Evolutionary conservation across 345 rosid species (phyloP), one percentile per base, ranked within the genome.

Genomic region (Salix arbutifolia): DNA sequence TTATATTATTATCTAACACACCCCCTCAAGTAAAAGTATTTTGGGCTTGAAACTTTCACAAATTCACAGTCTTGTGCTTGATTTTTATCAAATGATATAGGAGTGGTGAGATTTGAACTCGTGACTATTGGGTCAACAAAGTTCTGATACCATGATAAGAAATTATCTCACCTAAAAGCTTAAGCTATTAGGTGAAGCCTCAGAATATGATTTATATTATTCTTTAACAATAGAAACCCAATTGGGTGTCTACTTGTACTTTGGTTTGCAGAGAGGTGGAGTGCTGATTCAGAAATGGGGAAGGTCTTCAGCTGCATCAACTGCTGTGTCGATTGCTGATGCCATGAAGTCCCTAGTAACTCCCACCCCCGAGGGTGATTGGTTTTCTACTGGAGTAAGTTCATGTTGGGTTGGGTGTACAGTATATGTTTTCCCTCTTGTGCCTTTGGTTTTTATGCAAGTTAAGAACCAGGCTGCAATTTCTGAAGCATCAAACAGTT

Each of bases 281-380:
- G 85, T 78, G 37, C 82, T 96, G 75, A 96, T 96, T 83, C 69
- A 96, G 89, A 96, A 96, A 84, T 96, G 99, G 99, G 99, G 99
- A 81, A 87, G 99, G 85, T 96, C 99, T 53, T 96, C 99, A 21
- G 99, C 99, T 76, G 98, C 99, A 74, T 96, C 99, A 72, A 96
- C 99, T 16, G 89, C 98, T 53, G 90, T 96, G 53, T 96, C 99
- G 67, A 90, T 93, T 67, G 97, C 71, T 76, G 99, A 96, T 76
- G 97, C 97, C 76, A 92, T 96, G 9, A 96, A 88, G 85, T 92
- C 99, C 65, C 91, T 96, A 23, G 80, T 90, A 46, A 91, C 89
- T 85, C 99, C 98, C 50, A 96, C 99, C 11, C 92, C 96, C 3
- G 90, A 90, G 87, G 99, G 98, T 72, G 98, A 96, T 72, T 96